A percentile compares a stretch with the other conserved stretches of the same genome.
phyloP scores from a whole-genome alignment of 2,329 filamentous ascomycete species.

The Exophiala spinifera region DNA sequence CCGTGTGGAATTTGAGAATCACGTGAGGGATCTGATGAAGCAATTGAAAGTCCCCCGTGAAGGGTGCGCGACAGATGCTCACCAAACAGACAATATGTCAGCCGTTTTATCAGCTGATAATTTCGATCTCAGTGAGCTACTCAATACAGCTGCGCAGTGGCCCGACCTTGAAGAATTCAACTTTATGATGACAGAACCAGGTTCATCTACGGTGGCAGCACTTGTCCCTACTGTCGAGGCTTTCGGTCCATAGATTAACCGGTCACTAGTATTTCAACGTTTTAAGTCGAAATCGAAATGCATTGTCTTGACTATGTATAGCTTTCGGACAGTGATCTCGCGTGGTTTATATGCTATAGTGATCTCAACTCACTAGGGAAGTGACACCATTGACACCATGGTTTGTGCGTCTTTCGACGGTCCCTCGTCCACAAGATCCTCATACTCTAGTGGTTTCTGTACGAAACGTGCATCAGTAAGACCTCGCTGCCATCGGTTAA shows the following conservation, averaged over 20 bases:
- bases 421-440: slow-evolving; percentile 10
- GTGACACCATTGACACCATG: neutral
- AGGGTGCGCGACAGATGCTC: neutral
- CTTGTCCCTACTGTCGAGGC: no score
- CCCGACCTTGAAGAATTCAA: slow-evolving; percentile 5
- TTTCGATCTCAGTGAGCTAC: slow-evolving; percentile 19
- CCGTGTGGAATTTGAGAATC: slow-evolving; percentile 18
- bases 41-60: slow-evolving; percentile 8
- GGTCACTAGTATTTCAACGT: no score
- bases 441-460: slow-evolving; percentile 7
- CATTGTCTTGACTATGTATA: no score
- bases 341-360: no score
- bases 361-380: no score
- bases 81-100: slow-evolving; percentile 8
- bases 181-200: no score
- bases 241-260: no score
- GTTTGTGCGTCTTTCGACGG: slow-evolving; percentile 6
- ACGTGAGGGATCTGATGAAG: slow-evolving; percentile 15
- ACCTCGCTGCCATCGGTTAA: slow-evolving; percentile 16
- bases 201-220: no score
- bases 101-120: slow-evolving; percentile 11
- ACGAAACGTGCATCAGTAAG: slow-evolving; percentile 11
- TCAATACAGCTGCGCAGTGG: slow-evolving; percentile 22
- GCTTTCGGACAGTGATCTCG: no score
- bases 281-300: no score